These are phyloP conservation scores for Nothopassalora personata DNA, from an alignment of 2,329 filamentous ascomycete species.

Conservation along the genomic window DNA sequence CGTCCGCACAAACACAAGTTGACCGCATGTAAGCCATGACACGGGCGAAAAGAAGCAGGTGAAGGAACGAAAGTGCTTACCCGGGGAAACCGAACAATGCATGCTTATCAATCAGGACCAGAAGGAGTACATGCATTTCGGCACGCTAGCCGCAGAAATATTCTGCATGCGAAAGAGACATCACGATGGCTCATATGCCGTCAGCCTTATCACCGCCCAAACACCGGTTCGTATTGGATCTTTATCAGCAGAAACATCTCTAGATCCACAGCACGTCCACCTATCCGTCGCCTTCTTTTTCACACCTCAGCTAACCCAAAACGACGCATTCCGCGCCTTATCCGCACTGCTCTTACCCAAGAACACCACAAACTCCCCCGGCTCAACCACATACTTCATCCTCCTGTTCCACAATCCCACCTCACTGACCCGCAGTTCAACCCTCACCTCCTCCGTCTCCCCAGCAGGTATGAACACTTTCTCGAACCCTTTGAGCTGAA, in stretches of 20 bases:
- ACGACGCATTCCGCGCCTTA: conserved; percentile 51
- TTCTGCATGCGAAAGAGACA: not conserved
- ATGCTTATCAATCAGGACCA: not conserved
- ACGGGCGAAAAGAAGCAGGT: not conserved
- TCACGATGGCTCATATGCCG: not conserved
- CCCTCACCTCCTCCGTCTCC: conserved; percentile 13
- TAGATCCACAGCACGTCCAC: not conserved
- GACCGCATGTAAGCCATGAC: not conserved
- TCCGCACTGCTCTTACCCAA: conserved; percentile 57
- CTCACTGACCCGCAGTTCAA: conserved; percentile 45
- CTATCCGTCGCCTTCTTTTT: not conserved
- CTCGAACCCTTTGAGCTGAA: conserved; percentile 36
- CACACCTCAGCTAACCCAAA: conserved; percentile 43
- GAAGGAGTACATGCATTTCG: not conserved
- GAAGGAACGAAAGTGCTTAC: not conserved
- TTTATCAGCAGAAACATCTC: too few species aligned
- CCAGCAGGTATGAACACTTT: conserved; percentile 30
- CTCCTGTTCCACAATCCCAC: conserved; percentile 53
- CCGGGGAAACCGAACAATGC: not conserved
- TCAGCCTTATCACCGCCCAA: not conserved
- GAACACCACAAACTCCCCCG: conserved; percentile 59
- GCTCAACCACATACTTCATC: conserved; percentile 70
- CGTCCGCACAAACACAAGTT: not conserved
- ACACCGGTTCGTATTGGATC: not conserved
- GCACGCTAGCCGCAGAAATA: not conserved